phyloP scores from a whole-genome alignment of 1,139 yeast species.

The Hansenula sp. region DNA sequence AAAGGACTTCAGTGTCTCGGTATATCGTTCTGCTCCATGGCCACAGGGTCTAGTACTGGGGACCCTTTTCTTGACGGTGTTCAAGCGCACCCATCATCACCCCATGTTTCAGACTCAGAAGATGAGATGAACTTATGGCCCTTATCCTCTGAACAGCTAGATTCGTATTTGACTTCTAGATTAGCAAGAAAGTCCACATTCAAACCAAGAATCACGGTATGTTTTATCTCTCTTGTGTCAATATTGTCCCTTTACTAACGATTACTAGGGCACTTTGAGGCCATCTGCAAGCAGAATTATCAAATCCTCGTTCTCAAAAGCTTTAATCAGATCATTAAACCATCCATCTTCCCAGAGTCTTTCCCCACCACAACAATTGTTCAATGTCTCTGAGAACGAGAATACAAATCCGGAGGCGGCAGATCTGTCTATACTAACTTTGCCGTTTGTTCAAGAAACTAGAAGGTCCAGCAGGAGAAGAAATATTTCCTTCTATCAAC shows the following conservation, averaged over 20 bases:
- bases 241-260: too few relatives aligned
- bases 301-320: too few relatives aligned
- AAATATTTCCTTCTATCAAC: slow-evolving; percentile 16
- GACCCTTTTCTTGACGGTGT: not conserved
- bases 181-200: not conserved
- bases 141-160: not conserved
- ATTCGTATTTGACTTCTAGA: not conserved
- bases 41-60: not conserved
- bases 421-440: not conserved
- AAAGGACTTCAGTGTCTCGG: too few relatives aligned
- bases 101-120: slow-evolving; percentile 17
- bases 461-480: slow-evolving; percentile 12
- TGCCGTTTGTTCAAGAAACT: not conserved
- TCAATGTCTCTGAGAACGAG: too few relatives aligned
- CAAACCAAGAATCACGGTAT: not conserved
- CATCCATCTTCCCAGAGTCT: too few relatives aligned
- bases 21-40: not conserved
- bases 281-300: too few relatives aligned
- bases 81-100: not conserved
- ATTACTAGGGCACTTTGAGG: too few relatives aligned
- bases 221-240: not conserved
- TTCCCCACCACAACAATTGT: too few relatives aligned
- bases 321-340: too few relatives aligned
- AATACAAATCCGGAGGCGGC: too few relatives aligned
- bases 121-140: slow-evolving; percentile 5